Base-by-base conservation (phyloP, 2,329 filamentous ascomycete genomes). In the Colletotrichum camelliae region DNA sequence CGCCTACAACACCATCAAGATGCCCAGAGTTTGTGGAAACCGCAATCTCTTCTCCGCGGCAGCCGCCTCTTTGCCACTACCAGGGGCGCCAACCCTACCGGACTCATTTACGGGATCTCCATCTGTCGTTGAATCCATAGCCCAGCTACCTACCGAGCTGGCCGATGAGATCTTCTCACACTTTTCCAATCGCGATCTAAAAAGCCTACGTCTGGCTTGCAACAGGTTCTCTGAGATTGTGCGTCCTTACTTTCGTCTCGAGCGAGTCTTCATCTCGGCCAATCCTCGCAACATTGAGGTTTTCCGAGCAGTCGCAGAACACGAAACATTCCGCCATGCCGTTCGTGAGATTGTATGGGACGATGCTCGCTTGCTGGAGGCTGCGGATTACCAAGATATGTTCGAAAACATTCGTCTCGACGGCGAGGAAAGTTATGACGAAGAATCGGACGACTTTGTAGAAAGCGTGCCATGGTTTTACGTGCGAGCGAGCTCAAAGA, bases 271-370 rank as follows among this genome's bases (percentile, higher is more conserved):
- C 70, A 77, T 88, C 9, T 86, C 84, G 5, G 81, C 86, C 8
- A 87, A 85, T 65, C 81, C 82, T 5, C 80, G 81, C 27, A 84
- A 87, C 67, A 77, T 88, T 9, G 62, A 82, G 5, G 84, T 85
- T 6, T 81, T 85, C 27, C 79, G 81, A 5, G 79, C 81, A 13
- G 79, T 88, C 67, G 82, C 86, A 9, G 77, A 83, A 15, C 82
- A 87, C 77, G 80, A 83, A 9, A 70, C 58, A 1, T 83, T 84
- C 67, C 81, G 82, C 4, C 61, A 77, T 1, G 39, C 74, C 1
- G 79, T 88, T 9, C 76, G 64, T 4, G 85, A 88, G 71, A 81
- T 88, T 5, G 80, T 88, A 33, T 87, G 82, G 83, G 83, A 87
- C 31, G 84, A 85, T 67, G 79, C 78, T 10, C 74, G 72, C 52